Evolutionary conservation across 495 filamentous ascomycete genomes (phyloP), one percentile per base, ranked within the genome.

Genomic region (Penicillium ucsense): DNA sequence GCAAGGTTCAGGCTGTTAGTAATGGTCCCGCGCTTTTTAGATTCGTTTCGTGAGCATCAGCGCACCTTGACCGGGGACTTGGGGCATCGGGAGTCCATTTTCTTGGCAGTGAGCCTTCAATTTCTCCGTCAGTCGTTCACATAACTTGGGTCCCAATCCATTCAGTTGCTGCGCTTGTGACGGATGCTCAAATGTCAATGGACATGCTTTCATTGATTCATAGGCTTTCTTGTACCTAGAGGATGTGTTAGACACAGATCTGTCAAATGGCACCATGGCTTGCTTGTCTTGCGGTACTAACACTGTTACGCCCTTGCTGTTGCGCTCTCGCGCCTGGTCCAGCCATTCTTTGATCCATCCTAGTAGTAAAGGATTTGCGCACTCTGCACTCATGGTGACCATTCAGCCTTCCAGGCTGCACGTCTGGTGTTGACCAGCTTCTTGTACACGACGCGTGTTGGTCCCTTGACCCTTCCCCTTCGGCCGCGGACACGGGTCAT

Each of bases 321-420:
- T 87, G 6, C 77, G 78, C 51, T 88, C 80, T 38, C 77, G 73
- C 0, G 85, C 88, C 27, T 75, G 62, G n/a, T 89, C 85, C 37
- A 82, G 75, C 84, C 85, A 90, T 70, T 89, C 85, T 50, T 83
- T 81, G 45, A 94, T 78, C 80, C 84, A 94, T 46, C 67, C 64
- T 40, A 90, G 72, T 4, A 90, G 74, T 31, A 89, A 70, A 8
- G 87, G 84, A 56, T 94, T 94, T 12, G 83, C 79, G 53, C 81
- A 84, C 8, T 55, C 56, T 37, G 72, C 65, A 38, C 61, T 68
- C 70, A 73, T 73, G 38, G 39, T 57, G 42, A 34, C 29, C 42
- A 27, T 38, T 45, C 10, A n/a, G 38, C 52, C 31, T 43, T 54
- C 20, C 38, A 6, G 32, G 48, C 43, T 51, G 28, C 6, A 10